phyloP scores from a whole-genome alignment of 352 stramenopile genomes.

The Plasmopara viticola region DNA sequence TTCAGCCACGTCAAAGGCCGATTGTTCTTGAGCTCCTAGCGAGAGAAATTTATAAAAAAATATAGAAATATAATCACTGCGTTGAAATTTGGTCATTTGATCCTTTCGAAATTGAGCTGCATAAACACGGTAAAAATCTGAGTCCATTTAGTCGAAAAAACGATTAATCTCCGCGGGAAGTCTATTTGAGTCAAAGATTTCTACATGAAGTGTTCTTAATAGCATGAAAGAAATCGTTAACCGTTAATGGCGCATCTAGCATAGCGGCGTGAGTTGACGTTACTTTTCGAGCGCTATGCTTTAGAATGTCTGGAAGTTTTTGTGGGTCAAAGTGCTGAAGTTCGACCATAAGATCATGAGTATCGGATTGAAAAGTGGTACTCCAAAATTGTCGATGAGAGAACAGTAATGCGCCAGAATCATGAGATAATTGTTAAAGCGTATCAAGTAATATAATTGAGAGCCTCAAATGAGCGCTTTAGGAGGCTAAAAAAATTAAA shows the following conservation, averaged over 20 bases:
- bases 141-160: neutral
- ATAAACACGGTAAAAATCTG: neutral
- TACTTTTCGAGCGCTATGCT: too few relatives aligned
- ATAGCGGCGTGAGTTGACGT: too few relatives aligned
- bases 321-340: neutral
- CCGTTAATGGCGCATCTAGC: too few relatives aligned
- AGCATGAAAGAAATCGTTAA: neutral
- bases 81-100: neutral
- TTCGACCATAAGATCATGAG: conserved; percentile 1
- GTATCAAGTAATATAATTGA: conserved; percentile 4
- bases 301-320: conserved; percentile 1
- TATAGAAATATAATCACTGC: neutral
- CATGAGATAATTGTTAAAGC: neutral
- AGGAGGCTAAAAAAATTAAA: neutral
- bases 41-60: neutral
- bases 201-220: neutral
- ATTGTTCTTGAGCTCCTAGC: neutral
- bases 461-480: neutral
- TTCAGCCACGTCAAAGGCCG: neutral
- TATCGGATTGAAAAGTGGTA: conserved; percentile 4
- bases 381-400: conserved; percentile 5
- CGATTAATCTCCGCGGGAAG: neutral
- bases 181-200: neutral
- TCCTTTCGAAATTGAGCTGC: neutral
- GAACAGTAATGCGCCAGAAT: neutral